Evolutionary conservation across 257 asterid species (phyloP).

Genomic region (Linaria vulgaris): DNA sequence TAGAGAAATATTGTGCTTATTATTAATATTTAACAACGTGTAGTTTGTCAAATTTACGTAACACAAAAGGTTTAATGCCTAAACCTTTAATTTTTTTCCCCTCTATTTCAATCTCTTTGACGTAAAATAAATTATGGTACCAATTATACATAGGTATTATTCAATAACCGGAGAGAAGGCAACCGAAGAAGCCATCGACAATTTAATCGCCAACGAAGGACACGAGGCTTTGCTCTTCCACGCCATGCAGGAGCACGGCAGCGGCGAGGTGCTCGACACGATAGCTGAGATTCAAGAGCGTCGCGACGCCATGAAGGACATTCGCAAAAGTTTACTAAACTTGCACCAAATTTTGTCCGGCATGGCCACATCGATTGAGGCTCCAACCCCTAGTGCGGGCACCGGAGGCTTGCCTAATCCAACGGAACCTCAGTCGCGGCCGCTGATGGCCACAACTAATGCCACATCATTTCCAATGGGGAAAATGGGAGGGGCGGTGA

Average conservation of each 20-base stretch:
- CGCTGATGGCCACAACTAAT: background rate
- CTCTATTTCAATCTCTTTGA: background rate
- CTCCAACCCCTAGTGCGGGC: background rate
- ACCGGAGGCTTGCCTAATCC: constrained; percentile 30
- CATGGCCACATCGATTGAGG: constrained; percentile 42
- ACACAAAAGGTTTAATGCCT: too few species aligned
- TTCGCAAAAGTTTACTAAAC: constrained; percentile 37
- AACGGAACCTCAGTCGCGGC: constrained; percentile 1
- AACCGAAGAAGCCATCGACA: constrained; percentile 48
- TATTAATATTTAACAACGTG: background rate
- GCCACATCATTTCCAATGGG: background rate
- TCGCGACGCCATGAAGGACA: constrained; percentile 47
- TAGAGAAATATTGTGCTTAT: too few species aligned
- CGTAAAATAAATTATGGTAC: background rate
- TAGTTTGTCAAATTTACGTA: background rate
- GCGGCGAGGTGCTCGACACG: constrained; percentile 33
- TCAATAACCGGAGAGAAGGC: constrained; percentile 45
- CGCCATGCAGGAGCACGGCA: constrained; percentile 40
- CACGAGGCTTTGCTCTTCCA: constrained; percentile 35
- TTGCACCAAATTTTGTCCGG: constrained; percentile 48
- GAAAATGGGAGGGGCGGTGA: constrained; percentile 22
- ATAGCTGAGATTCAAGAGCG: constrained; percentile 52
- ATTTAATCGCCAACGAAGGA: constrained; percentile 31
- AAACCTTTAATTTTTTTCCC: background rate
- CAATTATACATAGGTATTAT: constrained; percentile 26